These are phyloP conservation scores for Kurtzmaniella quercitrusa DNA, from an alignment of 1,139 yeast species.

Conservation along the genomic window DNA sequence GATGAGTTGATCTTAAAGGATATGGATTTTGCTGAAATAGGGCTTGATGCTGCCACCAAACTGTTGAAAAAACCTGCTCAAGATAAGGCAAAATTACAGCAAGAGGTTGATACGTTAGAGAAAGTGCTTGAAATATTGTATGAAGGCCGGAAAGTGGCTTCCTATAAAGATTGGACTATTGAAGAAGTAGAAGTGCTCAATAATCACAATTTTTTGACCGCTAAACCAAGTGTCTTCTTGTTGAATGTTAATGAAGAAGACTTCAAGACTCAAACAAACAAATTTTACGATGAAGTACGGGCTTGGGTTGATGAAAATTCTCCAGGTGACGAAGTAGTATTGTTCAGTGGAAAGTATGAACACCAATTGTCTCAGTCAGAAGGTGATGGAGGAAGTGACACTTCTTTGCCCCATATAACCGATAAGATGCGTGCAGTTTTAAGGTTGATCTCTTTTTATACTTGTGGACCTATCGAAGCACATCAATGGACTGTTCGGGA, in stretches of 20 bases:
- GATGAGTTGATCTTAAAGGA: constrained; percentile 74
- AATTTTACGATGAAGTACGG: constrained; percentile 38
- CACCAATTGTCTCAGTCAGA: constrained; percentile 20
- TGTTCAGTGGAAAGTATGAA: constrained; percentile 63
- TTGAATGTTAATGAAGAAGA: constrained; percentile 60
- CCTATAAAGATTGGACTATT: constrained; percentile 40
- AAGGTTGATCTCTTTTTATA: constrained; percentile 74
- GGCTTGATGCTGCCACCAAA: constrained; percentile 44
- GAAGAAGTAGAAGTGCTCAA: constrained; percentile 58
- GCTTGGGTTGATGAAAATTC: constrained; percentile 54
- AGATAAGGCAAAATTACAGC: constrained; percentile 25
- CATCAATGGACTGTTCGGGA: constrained; percentile 89
- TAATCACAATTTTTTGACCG: constrained; percentile 57
- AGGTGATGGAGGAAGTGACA: constrained; percentile 20
- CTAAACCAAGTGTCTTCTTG: constrained; percentile 64
- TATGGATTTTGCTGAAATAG: constrained; percentile 58
- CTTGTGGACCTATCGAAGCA: constrained; percentile 82
- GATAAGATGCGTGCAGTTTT: constrained; percentile 64
- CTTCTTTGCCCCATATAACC: constrained; percentile 46
- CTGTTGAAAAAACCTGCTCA: constrained; percentile 36
- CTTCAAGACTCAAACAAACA: constrained; percentile 40
- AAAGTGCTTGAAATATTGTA: constrained; percentile 48
- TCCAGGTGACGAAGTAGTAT: constrained; percentile 49
- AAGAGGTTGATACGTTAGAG: constrained; percentile 45
- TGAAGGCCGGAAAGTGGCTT: constrained; percentile 53